phyloP scores from a whole-genome alignment of 2,329 filamentous ascomycete species.

The Chaetomiaceae sp. region DNA sequence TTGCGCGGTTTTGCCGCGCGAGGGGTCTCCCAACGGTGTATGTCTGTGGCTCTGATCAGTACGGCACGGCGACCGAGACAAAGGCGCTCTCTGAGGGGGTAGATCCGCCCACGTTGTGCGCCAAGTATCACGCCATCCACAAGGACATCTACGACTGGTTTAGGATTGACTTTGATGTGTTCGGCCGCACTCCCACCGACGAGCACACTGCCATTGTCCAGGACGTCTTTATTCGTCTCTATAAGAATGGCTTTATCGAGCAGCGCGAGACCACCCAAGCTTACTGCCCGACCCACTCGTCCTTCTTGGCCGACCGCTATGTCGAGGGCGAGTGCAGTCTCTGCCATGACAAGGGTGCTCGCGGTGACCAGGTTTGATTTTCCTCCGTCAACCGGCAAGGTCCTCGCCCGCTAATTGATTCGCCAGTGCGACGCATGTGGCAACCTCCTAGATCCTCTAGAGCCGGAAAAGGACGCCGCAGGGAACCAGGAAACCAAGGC shows the following conservation, averaged over 20 bases:
- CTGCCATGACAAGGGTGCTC: constrained; percentile 66
- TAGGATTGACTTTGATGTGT: constrained; percentile 89
- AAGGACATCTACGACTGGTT: constrained; percentile 95
- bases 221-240: constrained; percentile 81
- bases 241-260: constrained; percentile 82
- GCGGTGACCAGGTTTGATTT: constrained; percentile 49
- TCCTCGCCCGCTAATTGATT: constrained; percentile 2
- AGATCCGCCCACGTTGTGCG: constrained; percentile 78
- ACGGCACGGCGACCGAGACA: constrained; percentile 92
- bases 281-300: constrained; percentile 74
- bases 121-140: constrained; percentile 89
- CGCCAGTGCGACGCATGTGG: constrained; percentile 55
- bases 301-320: constrained; percentile 81
- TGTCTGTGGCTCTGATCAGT: constrained; percentile 86
- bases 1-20: constrained; percentile 73
- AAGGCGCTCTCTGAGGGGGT: constrained; percentile 87
- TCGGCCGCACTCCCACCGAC: constrained; percentile 83
- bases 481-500: constrained; percentile 24
- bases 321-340: constrained; percentile 75
- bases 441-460: constrained; percentile 64
- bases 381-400: background rate
- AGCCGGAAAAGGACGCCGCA: constrained; percentile 42
- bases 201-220: constrained; percentile 92
- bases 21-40: constrained; percentile 76
- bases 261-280: constrained; percentile 85